Conservation (phyloP, 2,329 filamentous ascomycete genomes). For the Diplodia intermedia region DNA sequence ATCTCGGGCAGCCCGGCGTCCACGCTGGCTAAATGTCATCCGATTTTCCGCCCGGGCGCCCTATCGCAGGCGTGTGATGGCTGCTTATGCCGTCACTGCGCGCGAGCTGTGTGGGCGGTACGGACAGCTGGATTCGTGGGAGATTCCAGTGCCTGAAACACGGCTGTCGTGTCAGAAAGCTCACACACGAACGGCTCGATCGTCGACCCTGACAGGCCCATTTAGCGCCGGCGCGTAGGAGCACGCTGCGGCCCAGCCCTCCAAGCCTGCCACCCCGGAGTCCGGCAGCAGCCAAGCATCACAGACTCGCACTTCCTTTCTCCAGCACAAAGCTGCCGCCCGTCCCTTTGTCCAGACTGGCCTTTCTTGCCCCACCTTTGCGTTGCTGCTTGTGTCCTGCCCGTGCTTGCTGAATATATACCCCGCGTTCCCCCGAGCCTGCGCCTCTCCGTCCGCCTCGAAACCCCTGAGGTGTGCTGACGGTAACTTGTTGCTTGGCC, state of each 20-base stretch:
- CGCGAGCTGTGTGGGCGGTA: conserved; percentile 7
- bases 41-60: neutral
- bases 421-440: conserved; percentile 12
- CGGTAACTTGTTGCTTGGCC: neutral
- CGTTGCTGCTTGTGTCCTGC: conserved; percentile 12
- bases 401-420: conserved; percentile 14
- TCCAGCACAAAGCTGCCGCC: conserved; percentile 16
- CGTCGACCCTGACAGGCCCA: conserved; percentile 25
- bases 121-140: conserved; percentile 1
- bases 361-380: neutral
- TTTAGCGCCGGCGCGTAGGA: conserved; percentile 28
- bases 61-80: neutral
- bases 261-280: conserved; percentile 10
- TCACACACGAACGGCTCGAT: conserved; percentile 14
- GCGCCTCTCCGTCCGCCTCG: conserved; percentile 11
- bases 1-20: neutral
- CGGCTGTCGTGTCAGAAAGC: conserved; percentile 19
- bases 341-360: conserved; percentile 18
- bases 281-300: conserved; percentile 27
- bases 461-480: conserved; percentile 20
- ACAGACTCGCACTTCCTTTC: conserved; percentile 20
- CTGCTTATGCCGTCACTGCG: neutral
- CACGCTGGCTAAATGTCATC: conserved; percentile 10
- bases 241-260: conserved; percentile 21
- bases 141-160: conserved; percentile 17